Percentiles rank a stretch among this genome's conserved stretches.
These are phyloP conservation scores for Castanea crenata DNA, from an alignment of 306 rosid genomes.

Conservation along the genomic window DNA sequence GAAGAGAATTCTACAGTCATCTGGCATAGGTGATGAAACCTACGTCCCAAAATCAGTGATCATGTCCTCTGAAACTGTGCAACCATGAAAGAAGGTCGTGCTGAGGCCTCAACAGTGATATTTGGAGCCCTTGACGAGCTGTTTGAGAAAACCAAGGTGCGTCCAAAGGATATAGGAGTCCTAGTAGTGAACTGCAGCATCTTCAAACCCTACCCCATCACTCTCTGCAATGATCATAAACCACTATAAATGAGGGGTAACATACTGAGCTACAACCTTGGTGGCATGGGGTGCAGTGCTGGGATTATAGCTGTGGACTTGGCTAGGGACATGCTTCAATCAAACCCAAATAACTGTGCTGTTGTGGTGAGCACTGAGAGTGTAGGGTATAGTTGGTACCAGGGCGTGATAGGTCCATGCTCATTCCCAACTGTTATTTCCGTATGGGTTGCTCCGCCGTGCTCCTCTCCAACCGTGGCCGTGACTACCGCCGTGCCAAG, in stretches of 20 bases:
- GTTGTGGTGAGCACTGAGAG: slow-evolving; percentile 89
- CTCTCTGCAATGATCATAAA: slow-evolving; percentile 95
- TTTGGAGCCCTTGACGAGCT: slow-evolving; percentile 94
- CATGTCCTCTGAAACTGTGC: slow-evolving; percentile 49
- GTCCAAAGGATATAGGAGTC: slow-evolving; percentile 83
- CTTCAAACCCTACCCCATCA: slow-evolving; percentile 95
- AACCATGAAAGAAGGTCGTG: slow-evolving; percentile 93
- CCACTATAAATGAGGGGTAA: slow-evolving; percentile 98
- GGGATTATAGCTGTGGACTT: slow-evolving; percentile 81
- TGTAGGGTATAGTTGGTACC: slow-evolving; percentile 92
- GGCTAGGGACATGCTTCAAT: slow-evolving; percentile 82
- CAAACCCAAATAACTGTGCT: slow-evolving; percentile 79
- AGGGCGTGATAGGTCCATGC: slow-evolving; percentile 82
- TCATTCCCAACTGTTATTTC: slow-evolving; percentile 79
- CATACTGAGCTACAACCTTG: slow-evolving; percentile 84
- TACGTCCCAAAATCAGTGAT: slow-evolving; percentile 73
- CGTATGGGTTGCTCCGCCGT: slow-evolving; percentile 98
- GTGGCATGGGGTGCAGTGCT: slow-evolving; percentile 98
- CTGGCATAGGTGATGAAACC: slow-evolving; percentile 90
- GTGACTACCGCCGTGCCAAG: slow-evolving; percentile 71
- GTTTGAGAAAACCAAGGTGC: slow-evolving; percentile 68
- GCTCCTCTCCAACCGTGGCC: slow-evolving; percentile 84
- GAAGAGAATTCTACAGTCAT: slow-evolving; percentile 58
- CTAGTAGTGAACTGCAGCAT: slow-evolving; percentile 92
- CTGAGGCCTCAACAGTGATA: slow-evolving; percentile 82